Conservation (phyloP, 2,329 filamentous ascomycete genomes). For the Penicillium hesseltinei region DNA sequence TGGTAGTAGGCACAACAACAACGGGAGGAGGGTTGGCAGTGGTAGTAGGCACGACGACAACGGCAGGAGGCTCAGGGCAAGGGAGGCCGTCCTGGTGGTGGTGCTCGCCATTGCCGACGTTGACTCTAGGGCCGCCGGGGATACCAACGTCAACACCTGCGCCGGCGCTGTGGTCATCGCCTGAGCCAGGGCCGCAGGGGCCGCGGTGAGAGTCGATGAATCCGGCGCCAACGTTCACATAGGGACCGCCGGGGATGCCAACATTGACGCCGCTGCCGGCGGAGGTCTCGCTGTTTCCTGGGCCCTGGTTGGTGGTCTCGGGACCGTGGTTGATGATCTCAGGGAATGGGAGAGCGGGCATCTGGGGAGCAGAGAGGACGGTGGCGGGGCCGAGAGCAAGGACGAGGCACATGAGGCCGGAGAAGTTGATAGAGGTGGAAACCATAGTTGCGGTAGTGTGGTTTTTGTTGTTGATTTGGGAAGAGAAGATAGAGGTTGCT, state of each 20-base stretch:
- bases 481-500: background rate
- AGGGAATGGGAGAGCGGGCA: constrained; percentile 9
- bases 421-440: constrained; percentile 26
- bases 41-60: background rate
- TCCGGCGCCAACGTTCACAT: constrained; percentile 20
- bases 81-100: constrained; percentile 12
- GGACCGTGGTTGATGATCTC: constrained; percentile 4
- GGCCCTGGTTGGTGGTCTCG: constrained; percentile 8
- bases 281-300: constrained; percentile 18
- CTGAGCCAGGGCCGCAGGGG: constrained; percentile 17
- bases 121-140: constrained; percentile 15
- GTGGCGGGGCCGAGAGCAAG: constrained; percentile 29
- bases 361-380: constrained; percentile 30
- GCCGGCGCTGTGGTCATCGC: constrained; percentile 12
- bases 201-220: constrained; percentile 18
- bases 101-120: constrained; percentile 14
- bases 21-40: background rate
- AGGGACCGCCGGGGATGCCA: constrained; percentile 30
- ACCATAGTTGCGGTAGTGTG: constrained; percentile 20
- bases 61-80: constrained; percentile 17
- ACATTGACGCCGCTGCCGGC: constrained; percentile 19
- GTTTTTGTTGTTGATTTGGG: background rate
- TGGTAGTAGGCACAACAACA: background rate
- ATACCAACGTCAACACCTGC: constrained; percentile 18
- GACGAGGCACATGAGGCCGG: constrained; percentile 32